phyloP scores from a whole-genome alignment of 208 protist species.

The Endotrypanum monterogeii region DNA sequence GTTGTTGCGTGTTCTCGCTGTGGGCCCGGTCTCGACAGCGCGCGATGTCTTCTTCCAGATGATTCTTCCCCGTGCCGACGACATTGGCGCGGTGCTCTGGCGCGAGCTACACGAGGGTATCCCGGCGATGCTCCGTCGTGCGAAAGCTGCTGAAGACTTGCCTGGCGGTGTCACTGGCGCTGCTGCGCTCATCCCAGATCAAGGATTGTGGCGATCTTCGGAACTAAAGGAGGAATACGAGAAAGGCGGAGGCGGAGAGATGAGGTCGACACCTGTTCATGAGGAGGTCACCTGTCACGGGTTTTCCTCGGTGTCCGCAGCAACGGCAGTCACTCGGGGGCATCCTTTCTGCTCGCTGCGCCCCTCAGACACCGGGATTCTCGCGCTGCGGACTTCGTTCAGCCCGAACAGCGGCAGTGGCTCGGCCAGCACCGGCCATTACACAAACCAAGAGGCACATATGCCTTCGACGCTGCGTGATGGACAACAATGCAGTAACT shows the following conservation, averaged over 20 bases:
- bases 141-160: not conserved
- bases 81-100: conserved; percentile 17
- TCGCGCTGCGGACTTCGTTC: conserved; percentile 2
- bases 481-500: conserved; percentile 39
- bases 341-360: conserved; percentile 27
- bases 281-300: not conserved
- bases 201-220: conserved; percentile 4
- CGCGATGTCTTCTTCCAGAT: conserved; percentile 27
- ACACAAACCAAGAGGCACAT: conserved; percentile 9
- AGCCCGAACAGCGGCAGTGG: not conserved
- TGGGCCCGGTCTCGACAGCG: not conserved
- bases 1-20: conserved; percentile 26
- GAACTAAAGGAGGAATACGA: conserved; percentile 8
- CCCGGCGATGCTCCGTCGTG: not conserved
- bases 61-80: conserved; percentile 19
- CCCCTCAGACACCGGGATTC: conserved; percentile 23
- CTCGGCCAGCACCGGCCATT: not conserved
- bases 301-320: not conserved
- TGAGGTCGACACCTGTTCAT: not conserved
- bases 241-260: not conserved
- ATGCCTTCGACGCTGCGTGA: conserved; percentile 30
- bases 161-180: not conserved
- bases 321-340: not conserved
- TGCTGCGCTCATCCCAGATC: not conserved
- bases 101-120: not conserved